These are phyloP conservation scores for Fusarium xylarioides DNA, from an alignment of 2,329 filamentous ascomycete genomes.

Conservation along the genomic window DNA sequence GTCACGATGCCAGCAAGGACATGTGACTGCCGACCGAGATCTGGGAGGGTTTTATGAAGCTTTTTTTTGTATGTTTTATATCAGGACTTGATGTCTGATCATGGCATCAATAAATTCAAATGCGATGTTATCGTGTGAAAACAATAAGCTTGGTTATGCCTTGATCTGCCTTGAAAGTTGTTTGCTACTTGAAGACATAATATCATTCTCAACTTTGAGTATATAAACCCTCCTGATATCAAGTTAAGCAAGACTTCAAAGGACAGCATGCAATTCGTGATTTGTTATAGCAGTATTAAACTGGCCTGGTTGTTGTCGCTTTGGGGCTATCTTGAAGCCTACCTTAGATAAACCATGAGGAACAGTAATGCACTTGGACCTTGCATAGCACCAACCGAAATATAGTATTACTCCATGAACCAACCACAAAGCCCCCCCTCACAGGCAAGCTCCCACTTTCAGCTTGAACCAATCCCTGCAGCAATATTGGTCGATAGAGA, in stretches of 20 bases:
- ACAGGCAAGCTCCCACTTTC: slow-evolving; percentile 59
- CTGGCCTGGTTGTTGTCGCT: neutral
- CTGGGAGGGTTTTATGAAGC: slow-evolving; percentile 14
- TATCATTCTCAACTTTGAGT: neutral
- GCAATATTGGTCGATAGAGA: slow-evolving; percentile 54
- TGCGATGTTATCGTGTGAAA: neutral
- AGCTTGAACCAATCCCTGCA: slow-evolving; percentile 56
- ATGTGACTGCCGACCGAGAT: slow-evolving; percentile 12
- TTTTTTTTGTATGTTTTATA: slow-evolving; percentile 39
- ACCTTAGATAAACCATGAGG: neutral
- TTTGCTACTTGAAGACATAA: neutral
- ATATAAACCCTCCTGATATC: neutral
- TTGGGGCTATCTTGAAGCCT: neutral
- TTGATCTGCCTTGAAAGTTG: neutral
- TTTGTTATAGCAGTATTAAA: neutral
- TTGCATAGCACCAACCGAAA: neutral
- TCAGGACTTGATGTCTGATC: slow-evolving; percentile 23
- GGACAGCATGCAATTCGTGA: neutral
- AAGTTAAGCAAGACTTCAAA: neutral
- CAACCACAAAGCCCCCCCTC: slow-evolving; percentile 24
- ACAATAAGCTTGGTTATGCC: neutral
- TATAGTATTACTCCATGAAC: neutral
- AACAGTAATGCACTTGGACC: neutral
- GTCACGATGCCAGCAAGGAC: slow-evolving; percentile 1
- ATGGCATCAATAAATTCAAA: slow-evolving; percentile 18